These are phyloP conservation scores for Lodderomyces jiufengensis DNA, from an alignment of 1,139 yeast species.

Conservation along the genomic window DNA sequence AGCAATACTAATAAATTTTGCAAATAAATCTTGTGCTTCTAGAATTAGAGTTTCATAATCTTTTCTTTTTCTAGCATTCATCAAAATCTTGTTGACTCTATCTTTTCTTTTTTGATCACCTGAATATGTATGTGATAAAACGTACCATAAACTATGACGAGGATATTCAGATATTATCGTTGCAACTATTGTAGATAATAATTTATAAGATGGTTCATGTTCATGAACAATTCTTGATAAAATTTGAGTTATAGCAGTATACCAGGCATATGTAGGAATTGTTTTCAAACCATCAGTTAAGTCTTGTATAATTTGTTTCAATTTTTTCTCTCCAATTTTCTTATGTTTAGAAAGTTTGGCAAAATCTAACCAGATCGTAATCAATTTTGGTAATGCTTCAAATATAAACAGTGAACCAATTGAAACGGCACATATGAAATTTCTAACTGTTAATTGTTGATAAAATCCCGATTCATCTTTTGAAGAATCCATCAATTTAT, in stretches of 20 bases:
- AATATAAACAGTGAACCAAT: conserved; percentile 68
- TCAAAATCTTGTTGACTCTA: conserved; percentile 40
- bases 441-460: conserved; percentile 61
- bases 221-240: conserved; percentile 74
- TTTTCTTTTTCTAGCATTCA: conserved; percentile 10
- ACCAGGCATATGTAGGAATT: conserved; percentile 70
- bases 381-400: conserved; percentile 84
- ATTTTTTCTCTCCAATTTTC: conserved; percentile 35
- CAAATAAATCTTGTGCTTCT: conserved; percentile 33
- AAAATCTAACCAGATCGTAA: conserved; percentile 90
- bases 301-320: conserved; percentile 49
- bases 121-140: conserved; percentile 71
- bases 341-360: conserved; percentile 37
- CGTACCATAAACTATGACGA: conserved; percentile 79
- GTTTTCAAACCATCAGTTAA: conserved; percentile 43
- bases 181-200: conserved; percentile 55
- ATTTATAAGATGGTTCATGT: conserved; percentile 52
- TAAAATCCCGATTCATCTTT: conserved; percentile 55
- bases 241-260: conserved; percentile 81
- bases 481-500: conserved; percentile 67
- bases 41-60: conserved; percentile 5
- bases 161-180: conserved; percentile 67
- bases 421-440: conserved; percentile 65
- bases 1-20: conserved; percentile 35
- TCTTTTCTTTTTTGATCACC: conserved; percentile 53